Percentiles rank a stretch among this genome's conserved stretches.
These are phyloP conservation scores for Crithidia fasciculata DNA, from an alignment of 208 protist species.

Conservation along the genomic window DNA sequence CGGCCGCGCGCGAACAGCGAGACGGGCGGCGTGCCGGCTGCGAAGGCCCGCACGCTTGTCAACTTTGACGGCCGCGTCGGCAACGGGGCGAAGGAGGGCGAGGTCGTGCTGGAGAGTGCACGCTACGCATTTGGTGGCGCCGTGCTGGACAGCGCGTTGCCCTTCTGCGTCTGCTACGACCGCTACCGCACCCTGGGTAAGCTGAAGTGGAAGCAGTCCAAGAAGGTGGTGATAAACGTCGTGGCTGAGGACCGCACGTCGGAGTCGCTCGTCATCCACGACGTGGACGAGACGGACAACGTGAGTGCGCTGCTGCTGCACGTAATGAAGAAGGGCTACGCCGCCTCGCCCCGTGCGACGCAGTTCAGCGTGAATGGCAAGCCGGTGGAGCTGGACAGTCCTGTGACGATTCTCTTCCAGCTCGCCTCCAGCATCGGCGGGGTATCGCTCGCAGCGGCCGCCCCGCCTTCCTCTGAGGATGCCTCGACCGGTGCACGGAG, in stretches of 20 bases:
- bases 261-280: slow-evolving; percentile 39
- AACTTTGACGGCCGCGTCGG: slow-evolving; percentile 49
- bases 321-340: slow-evolving; percentile 45
- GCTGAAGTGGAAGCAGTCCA: slow-evolving; percentile 34
- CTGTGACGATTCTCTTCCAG: slow-evolving; percentile 31
- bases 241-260: slow-evolving; percentile 6
- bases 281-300: slow-evolving; percentile 46
- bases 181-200: slow-evolving; percentile 54
- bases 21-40: neutral
- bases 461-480: slow-evolving; percentile 10
- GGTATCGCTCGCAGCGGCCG: neutral
- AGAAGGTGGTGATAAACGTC: slow-evolving; percentile 45
- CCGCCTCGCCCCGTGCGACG: slow-evolving; percentile 31
- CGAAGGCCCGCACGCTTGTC: slow-evolving; percentile 25
- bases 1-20: slow-evolving; percentile 37
- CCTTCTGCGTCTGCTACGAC: slow-evolving; percentile 60
- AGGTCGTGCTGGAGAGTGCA: slow-evolving; percentile 56
- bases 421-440: slow-evolving; percentile 20
- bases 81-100: slow-evolving; percentile 40
- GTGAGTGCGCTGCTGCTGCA: slow-evolving; percentile 44
- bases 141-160: slow-evolving; percentile 71
- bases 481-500: slow-evolving; percentile 13
- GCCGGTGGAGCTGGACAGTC: slow-evolving; percentile 12
- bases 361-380: slow-evolving; percentile 29
- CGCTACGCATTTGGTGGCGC: slow-evolving; percentile 68